A percentile compares a stretch with the other conserved stretches of the same genome.
Evolutionary conservation across 768 basidiomycete genomes (phyloP).

Genomic region (Cystobasidium ongulense): DNA sequence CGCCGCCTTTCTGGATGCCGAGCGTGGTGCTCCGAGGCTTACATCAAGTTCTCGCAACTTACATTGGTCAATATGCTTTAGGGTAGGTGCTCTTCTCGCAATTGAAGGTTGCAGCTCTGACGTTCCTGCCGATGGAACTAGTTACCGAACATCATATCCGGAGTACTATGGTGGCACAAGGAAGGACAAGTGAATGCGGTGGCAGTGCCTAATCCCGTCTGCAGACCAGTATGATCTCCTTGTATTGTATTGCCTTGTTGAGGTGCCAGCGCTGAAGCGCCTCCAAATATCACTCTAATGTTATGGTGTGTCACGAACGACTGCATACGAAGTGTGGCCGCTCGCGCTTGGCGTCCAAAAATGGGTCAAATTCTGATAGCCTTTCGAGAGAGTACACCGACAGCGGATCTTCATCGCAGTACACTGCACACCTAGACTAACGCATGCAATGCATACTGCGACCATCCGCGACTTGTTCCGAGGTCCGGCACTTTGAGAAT

Average conservation of each 20-base stretch:
- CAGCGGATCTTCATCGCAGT: no score
- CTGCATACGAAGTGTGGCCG: no score
- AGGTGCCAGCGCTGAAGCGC: no score
- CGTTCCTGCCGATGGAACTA: background rate
- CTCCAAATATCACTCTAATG: no score
- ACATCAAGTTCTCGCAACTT: background rate
- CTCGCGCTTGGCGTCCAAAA: background rate
- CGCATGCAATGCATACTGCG: background rate
- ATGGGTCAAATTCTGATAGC: no score
- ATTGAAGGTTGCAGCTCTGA: background rate
- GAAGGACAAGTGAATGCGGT: background rate
- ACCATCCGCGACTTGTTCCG: background rate
- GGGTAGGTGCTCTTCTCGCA: background rate
- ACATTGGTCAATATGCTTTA: background rate
- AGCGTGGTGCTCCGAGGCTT: background rate
- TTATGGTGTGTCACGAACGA: no score
- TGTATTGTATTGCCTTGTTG: no score
- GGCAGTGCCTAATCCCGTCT: no score
- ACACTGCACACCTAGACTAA: background rate
- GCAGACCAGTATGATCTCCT: no score
- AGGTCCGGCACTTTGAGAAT: background rate
- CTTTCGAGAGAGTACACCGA: no score
- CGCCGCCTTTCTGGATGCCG: slow-evolving; percentile 23
- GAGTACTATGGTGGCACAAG: background rate
- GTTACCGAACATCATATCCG: background rate